Conservation (phyloP, 2,329 filamentous ascomycete species). For the Hymenoscyphus repandus region DNA sequence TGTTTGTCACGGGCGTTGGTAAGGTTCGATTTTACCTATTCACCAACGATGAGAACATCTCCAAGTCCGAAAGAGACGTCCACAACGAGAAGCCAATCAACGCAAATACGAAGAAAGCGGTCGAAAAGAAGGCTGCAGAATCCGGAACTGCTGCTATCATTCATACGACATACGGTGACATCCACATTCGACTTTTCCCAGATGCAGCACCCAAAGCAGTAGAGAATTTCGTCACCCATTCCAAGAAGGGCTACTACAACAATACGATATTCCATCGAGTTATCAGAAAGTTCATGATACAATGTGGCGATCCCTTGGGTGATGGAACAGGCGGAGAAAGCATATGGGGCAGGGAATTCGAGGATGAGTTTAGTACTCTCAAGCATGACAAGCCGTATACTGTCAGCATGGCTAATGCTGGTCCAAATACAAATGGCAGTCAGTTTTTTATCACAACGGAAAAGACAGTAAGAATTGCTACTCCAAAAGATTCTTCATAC, state of each 20-base stretch:
- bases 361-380: slow-evolving; percentile 86
- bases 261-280: slow-evolving; percentile 96
- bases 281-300: slow-evolving; percentile 98
- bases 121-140: slow-evolving; percentile 58
- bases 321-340: slow-evolving; percentile 87
- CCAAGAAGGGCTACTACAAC: slow-evolving; percentile 90
- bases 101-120: slow-evolving; percentile 48
- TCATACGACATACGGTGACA: slow-evolving; percentile 91
- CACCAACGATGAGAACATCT: slow-evolving; percentile 79
- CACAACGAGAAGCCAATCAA: slow-evolving; percentile 89
- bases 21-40: slow-evolving; percentile 98
- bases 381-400: slow-evolving; percentile 96
- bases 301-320: slow-evolving; percentile 75
- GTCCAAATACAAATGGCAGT: slow-evolving; percentile 88
- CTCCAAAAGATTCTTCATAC: not conserved
- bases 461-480: slow-evolving; percentile 63
- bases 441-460: slow-evolving; percentile 99
- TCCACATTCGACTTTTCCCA: slow-evolving; percentile 87
- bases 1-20: slow-evolving; percentile 75
- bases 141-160: slow-evolving; percentile 76
- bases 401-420: slow-evolving; percentile 95
- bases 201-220: slow-evolving; percentile 90
- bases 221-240: slow-evolving; percentile 94
- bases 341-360: slow-evolving; percentile 89
- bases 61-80: slow-evolving; percentile 80